Evolutionary conservation across 1,284 basidiomycete species (phyloP).

Genomic region (Heterobasidion parviporum): DNA sequence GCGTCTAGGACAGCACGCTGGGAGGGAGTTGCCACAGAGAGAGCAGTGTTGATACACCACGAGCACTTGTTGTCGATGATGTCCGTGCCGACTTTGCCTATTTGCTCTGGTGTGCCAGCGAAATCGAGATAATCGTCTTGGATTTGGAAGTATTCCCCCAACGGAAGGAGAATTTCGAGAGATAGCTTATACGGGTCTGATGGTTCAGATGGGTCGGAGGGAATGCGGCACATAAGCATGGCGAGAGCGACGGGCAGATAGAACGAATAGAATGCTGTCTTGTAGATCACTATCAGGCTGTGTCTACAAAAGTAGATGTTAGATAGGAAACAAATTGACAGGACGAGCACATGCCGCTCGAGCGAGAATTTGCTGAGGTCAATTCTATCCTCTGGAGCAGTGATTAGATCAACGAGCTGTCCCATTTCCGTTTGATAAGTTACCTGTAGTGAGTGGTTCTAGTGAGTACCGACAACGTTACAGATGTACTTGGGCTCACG

Average conservation of each 20-base stretch:
- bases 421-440: conserved; percentile 96
- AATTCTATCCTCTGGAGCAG: conserved; percentile 85
- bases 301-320: conserved; percentile 44
- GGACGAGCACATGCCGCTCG: conserved; percentile 51
- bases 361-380: conserved; percentile 85
- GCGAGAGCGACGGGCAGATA: conserved; percentile 97
- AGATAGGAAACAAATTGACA: background rate
- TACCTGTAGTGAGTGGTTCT: conserved; percentile 33
- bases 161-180: conserved; percentile 79
- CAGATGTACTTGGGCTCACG: conserved; percentile 25
- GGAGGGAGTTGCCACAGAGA: conserved; percentile 46
- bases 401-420: conserved; percentile 93
- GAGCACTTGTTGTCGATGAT: conserved; percentile 99
- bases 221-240: conserved; percentile 75
- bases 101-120: conserved; percentile 82
- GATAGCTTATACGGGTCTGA: conserved; percentile 74
- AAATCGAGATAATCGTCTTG: conserved; percentile 98
- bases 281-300: conserved; percentile 92
- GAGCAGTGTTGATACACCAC: conserved; percentile 92
- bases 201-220: conserved; percentile 17
- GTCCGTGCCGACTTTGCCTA: conserved; percentile 97
- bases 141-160: conserved; percentile 98
- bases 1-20: conserved; percentile 59
- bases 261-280: conserved; percentile 99
- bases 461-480: background rate